Evolutionary conservation across 306 rosid species (phyloP).

Genomic region (Erythrophleum fordii): DNA sequence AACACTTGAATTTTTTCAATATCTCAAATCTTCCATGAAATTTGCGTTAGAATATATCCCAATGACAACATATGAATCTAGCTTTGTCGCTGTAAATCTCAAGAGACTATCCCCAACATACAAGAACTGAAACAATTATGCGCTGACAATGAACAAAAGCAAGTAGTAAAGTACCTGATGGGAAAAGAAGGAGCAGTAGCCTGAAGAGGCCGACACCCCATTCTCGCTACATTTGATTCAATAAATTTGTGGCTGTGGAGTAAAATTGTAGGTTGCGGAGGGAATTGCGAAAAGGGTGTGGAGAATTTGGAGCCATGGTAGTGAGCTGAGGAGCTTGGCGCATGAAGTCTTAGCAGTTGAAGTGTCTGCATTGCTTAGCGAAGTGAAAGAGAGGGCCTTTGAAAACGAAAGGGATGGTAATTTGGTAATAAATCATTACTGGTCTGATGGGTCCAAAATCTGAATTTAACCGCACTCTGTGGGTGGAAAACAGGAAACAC

Average conservation of each 20-base stretch:
- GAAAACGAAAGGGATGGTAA: background rate
- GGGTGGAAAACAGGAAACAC: background rate
- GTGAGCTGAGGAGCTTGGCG: constrained; percentile 16
- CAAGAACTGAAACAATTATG: background rate
- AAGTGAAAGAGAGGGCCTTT: background rate
- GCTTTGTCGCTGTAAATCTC: background rate
- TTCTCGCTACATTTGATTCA: constrained; percentile 1
- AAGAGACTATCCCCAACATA: background rate
- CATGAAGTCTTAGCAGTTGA: constrained; percentile 9
- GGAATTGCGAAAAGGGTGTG: constrained; percentile 22
- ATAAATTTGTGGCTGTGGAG: background rate
- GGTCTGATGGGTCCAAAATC: background rate
- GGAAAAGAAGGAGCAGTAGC: constrained; percentile 32
- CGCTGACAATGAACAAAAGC: background rate
- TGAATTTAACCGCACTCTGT: no score
- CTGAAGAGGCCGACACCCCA: constrained; percentile 20
- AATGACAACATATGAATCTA: background rate
- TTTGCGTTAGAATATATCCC: background rate
- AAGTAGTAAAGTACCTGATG: constrained; percentile 33
- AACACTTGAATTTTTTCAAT: no score
- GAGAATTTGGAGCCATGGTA: constrained; percentile 3
- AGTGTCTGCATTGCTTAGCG: constrained; percentile 40
- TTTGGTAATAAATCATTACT: background rate
- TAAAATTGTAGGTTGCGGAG: constrained; percentile 11
- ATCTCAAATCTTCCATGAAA: background rate